phyloP scores from a whole-genome alignment of 768 basidiomycete genomes.

The Kockovaella imperatae region DNA sequence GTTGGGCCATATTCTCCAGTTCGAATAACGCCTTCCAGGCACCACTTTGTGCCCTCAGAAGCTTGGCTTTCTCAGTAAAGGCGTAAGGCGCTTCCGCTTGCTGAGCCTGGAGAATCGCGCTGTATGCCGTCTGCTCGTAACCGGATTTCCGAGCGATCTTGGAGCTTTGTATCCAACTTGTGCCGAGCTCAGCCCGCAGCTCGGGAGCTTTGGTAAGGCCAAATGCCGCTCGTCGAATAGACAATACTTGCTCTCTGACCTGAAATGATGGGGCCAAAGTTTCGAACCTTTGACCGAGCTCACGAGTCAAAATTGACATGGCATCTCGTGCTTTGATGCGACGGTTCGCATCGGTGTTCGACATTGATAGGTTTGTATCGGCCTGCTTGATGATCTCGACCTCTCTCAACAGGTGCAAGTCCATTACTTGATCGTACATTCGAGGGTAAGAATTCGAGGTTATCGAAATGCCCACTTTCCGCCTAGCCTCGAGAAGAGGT shows the following conservation, averaged over 20 bases:
- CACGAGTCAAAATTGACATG: no score
- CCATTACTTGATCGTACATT: conserved; percentile 75
- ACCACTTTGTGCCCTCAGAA: conserved; percentile 69
- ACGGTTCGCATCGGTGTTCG: conserved; percentile 1
- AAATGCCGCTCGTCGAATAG: conserved; percentile 80
- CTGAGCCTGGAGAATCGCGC: conserved; percentile 82
- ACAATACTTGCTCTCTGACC: conserved; percentile 76
- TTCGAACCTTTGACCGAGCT: conserved; percentile 58
- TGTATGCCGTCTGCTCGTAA: conserved; percentile 94
- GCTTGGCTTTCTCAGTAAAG: conserved; percentile 84
- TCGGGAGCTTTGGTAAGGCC: conserved; percentile 31
- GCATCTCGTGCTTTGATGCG: conserved; percentile 42
- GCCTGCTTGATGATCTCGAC: conserved; percentile 53
- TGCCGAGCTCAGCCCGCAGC: conserved; percentile 56
- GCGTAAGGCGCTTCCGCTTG: conserved; percentile 63
- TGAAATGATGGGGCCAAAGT: conserved; percentile 80
- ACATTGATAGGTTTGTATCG: conserved; percentile 47
- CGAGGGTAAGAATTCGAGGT: conserved; percentile 72
- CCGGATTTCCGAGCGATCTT: conserved; percentile 93
- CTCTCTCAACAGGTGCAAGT: conserved; percentile 80
- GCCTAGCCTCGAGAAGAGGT: conserved; percentile 51
- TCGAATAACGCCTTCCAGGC: conserved; percentile 78
- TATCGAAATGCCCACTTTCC: conserved; percentile 68
- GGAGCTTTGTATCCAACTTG: conserved; percentile 85
- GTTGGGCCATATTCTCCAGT: conserved; percentile 58